phyloP scores from a whole-genome alignment of 805 yeast species.

The Candida coleopterorum region DNA sequence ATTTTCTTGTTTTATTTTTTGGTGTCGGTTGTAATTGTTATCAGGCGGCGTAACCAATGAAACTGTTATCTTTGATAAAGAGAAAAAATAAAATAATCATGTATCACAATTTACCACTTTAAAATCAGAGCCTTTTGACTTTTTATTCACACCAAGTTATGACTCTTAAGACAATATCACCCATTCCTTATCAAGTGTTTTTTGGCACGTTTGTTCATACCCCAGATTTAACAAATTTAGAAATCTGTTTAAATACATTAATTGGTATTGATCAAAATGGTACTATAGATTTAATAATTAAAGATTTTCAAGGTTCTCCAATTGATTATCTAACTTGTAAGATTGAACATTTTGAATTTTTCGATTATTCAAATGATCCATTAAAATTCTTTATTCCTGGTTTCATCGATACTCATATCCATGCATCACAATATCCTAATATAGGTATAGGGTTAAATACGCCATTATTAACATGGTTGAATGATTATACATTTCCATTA shows the following conservation, averaged over 20 bases:
- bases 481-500: slow-evolving; percentile 81
- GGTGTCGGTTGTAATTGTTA: too few relatives aligned
- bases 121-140: too few relatives aligned
- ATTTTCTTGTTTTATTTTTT: too few relatives aligned
- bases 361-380: slow-evolving; percentile 30
- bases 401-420: slow-evolving; percentile 42
- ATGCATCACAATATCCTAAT: slow-evolving; percentile 43
- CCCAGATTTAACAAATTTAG: slow-evolving; percentile 52
- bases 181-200: slow-evolving; percentile 41
- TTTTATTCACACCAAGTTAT: too few relatives aligned
- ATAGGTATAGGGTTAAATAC: slow-evolving; percentile 70
- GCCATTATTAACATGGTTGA: slow-evolving; percentile 86
- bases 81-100: too few relatives aligned
- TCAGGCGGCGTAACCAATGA: too few relatives aligned
- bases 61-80: too few relatives aligned
- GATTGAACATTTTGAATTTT: slow-evolving; percentile 15
- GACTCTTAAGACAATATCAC: too few relatives aligned
- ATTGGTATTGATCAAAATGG: slow-evolving; percentile 64
- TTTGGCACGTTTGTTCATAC: slow-evolving; percentile 74
- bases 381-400: slow-evolving; percentile 59
- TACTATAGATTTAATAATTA: slow-evolving; percentile 38
- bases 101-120: too few relatives aligned
- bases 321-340: neutral
- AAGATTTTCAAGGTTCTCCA: slow-evolving; percentile 11
- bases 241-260: slow-evolving; percentile 51